Base-by-base conservation (phyloP, 495 filamentous ascomycete genomes). In the Podospora anserina region DNA sequence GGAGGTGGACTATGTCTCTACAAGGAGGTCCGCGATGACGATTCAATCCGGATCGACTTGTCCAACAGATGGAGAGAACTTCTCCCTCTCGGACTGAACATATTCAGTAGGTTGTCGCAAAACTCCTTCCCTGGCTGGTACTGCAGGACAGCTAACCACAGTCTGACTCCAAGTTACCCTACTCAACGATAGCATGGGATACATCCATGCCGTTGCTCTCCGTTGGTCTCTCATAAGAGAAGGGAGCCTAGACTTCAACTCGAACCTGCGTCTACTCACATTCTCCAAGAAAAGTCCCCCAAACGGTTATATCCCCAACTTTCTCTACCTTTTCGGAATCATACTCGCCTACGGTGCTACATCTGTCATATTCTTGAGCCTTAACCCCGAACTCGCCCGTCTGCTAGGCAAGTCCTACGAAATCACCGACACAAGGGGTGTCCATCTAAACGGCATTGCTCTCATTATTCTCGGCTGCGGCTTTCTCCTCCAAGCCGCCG, bases 191-290 rank as follows among this genome's bases (percentile, higher is more conserved):
- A 69, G 70, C 64, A 73, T 81, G 70, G 78, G 77, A 15, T 81
- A 79, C 56, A 70, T 82, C 23, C 81, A 83, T 64, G 70, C 78
- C 1, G 73, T 72, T 13, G 76, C 80, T 1, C 73, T 82, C 15
- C 79, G 81, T 26, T 83, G 81, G 81, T 69, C 80, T 2, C 72
- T 83, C 15, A 78, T 78, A 49, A 75, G 72, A 39, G 81, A 83
- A 62, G 72, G 71, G 18, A 75, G 76, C n/a, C 74, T 83, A 26
- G 70, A 75, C 9, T 78, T 74, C 77, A 82, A 81, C 71, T 80
- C 81, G 9, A 83, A 82, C 65, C 72, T 82, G 9, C 77, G 81
- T 9, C 75, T 83, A 2, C 72, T 81, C 55, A 78, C 76, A 44
- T 74, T 70, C 28, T 68, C 74, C 9, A 70, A 64, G 16, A 34